Evolutionary conservation across 1,284 basidiomycete species (phyloP).

Genomic region (Coniferiporia sulphurascens): DNA sequence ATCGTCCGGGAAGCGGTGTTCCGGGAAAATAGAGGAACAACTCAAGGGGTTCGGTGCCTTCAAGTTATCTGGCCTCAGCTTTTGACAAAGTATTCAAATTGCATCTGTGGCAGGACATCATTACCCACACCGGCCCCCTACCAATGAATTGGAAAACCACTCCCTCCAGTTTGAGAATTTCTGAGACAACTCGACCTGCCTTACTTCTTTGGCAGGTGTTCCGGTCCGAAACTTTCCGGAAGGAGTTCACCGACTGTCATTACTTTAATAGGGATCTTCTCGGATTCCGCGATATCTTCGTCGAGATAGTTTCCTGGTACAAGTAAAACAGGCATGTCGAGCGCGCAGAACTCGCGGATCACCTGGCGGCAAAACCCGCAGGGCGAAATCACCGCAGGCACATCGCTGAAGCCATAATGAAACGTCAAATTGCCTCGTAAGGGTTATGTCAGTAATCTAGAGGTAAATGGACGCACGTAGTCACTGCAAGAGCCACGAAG

Average conservation of each 20-base stretch:
- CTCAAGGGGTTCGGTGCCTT: no score
- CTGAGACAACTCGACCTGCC: no score
- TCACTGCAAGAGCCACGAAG: conserved; percentile 72
- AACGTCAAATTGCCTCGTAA: no score
- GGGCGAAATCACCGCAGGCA: conserved; percentile 63
- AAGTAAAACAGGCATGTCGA: conserved; percentile 74
- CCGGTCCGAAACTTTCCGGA: conserved; percentile 88
- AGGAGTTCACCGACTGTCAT: conserved; percentile 74
- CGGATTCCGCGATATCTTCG: conserved; percentile 33
- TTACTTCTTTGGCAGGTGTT: conserved; percentile 51
- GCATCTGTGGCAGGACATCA: no score
- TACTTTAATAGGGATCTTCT: conserved; percentile 48
- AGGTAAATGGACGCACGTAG: conserved; percentile 46
- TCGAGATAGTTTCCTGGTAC: conserved; percentile 62
- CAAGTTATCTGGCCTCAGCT: no score
- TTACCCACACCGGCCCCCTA: no score
- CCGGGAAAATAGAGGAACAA: no score
- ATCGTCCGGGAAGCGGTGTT: no score
- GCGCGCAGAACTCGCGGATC: conserved; percentile 82
- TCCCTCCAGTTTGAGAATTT: no score
- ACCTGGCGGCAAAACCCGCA: conserved; percentile 93
- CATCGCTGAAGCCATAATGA: conserved; percentile 58
- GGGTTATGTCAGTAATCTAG: not conserved
- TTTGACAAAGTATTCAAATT: no score
- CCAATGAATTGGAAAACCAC: no score